Evolutionary conservation across 2,329 filamentous ascomycete genomes (phyloP), one percentile per base, ranked within the genome.

Genomic region (Fusarium mundagurra): DNA sequence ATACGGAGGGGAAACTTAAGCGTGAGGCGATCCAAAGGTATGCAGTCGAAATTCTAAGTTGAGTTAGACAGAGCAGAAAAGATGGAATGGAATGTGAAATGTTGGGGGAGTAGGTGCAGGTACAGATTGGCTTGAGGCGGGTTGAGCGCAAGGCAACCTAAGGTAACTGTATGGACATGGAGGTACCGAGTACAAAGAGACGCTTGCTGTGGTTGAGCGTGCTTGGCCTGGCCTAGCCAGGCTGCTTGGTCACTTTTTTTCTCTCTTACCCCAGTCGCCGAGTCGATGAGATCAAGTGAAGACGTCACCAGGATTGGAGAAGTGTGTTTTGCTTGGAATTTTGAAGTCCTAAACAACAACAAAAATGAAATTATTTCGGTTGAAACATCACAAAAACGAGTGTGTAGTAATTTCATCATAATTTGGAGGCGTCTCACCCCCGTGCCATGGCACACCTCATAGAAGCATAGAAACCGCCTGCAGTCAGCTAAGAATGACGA

Each of bases 1-100:
- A 44, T 33, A 67, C n/a, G 20, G 36, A 72, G 47, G 36, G 39
- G 39, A 44, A 34, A 57, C 50, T 31, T 58, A 48, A 63, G 50
- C 39, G 58, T 41, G 54, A 43, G 43, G 41, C 22, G 59, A 48
- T 55, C 43, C 41, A 39, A 36, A 75, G 69, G 67, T 70, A 70
- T 70, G 67, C 31, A 55, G 43, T 39, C 9, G 12, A 60, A 70
- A 71, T 61, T 47, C 47, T 55, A 61, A 61, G 48, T 43, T 45
- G 36, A 55, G 38, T 43, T 50, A 48, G 62, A 38, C n/a, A 67
- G 29, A 38, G 43, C 61, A 65, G 48, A 59, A 54, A 64, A 63
- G 60, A 75, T 34, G 64, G 60, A 54, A 65, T 70, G 67, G 65
- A 71, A 74, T 72, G 72, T 55, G 68, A 73, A 75, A 66, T 74